Evolutionary conservation across 129 eudicot species (phyloP).

Genomic region (Chrysanthemum lavandulifolium): DNA sequence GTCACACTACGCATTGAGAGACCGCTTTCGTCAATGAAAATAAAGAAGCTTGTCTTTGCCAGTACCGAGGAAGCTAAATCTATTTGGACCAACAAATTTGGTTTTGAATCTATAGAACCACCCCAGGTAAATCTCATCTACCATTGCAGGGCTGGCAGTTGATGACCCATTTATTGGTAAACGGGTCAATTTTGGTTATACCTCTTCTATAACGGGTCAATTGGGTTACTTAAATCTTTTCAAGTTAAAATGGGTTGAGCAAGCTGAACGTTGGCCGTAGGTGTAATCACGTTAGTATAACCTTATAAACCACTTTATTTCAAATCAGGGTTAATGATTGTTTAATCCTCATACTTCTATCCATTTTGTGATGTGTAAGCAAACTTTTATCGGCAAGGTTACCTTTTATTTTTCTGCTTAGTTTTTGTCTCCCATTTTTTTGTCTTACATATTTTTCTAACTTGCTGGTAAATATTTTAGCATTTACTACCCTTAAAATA

Average conservation of each 20-base stretch:
- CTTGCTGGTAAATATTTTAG: too few relatives aligned
- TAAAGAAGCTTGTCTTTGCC: constrained; percentile 86
- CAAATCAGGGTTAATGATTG: neutral
- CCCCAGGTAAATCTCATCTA: constrained; percentile 40
- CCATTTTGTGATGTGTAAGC: too few relatives aligned
- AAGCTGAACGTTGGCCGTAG: neutral
- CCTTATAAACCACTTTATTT: neutral
- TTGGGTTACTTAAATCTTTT: neutral
- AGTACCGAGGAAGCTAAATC: constrained; percentile 81
- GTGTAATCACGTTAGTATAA: neutral
- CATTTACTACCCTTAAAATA: too few relatives aligned
- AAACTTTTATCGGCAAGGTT: too few relatives aligned
- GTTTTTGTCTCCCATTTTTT: too few relatives aligned
- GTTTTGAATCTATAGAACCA: constrained; percentile 53
- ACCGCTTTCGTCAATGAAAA: constrained; percentile 56
- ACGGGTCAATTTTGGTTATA: neutral
- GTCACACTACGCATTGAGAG: constrained; percentile 90
- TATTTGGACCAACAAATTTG: constrained; percentile 80
- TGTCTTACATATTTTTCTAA: too few relatives aligned
- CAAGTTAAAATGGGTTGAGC: neutral
- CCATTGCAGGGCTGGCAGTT: neutral
- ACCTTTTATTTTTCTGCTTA: too few relatives aligned
- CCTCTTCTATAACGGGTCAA: neutral
- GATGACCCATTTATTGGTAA: neutral
- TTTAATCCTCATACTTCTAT: too few relatives aligned